These are phyloP conservation scores for Volvox reticuliferus DNA, from an alignment of 139 green algal genomes.

Conservation along the genomic window DNA sequence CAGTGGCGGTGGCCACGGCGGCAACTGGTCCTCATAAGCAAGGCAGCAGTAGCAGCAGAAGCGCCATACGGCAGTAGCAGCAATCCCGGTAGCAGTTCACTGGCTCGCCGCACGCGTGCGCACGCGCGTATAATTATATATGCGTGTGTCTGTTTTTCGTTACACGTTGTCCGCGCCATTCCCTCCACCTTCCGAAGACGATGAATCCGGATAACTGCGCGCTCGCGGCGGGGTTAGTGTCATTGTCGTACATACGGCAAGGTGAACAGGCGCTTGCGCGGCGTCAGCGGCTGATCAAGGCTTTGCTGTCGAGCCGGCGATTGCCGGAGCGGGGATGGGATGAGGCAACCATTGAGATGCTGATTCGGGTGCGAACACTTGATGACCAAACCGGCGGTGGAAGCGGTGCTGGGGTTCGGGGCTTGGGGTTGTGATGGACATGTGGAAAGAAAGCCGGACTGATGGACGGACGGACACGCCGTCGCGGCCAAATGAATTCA, in stretches of 20 bases:
- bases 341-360: slow-evolving; percentile 87
- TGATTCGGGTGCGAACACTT: slow-evolving; percentile 62
- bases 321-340: slow-evolving; percentile 89
- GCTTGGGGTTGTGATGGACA: background rate
- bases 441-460: too few species aligned
- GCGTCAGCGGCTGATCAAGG: slow-evolving; percentile 75
- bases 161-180: too few species aligned
- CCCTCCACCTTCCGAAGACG: background rate
- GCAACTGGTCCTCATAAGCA: background rate
- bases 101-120: background rate
- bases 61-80: background rate
- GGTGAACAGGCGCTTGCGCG: slow-evolving; percentile 68
- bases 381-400: background rate
- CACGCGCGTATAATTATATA: background rate
- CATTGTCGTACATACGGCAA: slow-evolving; percentile 80
- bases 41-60: background rate
- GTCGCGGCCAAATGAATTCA: too few species aligned
- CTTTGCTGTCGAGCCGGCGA: slow-evolving; percentile 78
- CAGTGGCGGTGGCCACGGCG: background rate
- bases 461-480: too few species aligned
- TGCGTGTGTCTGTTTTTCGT: too few species aligned
- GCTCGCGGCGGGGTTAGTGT: slow-evolving; percentile 74
- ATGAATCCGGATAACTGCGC: slow-evolving; percentile 79
- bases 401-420: background rate
- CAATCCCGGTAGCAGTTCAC: background rate